Conservation (phyloP, 768 basidiomycete species). For the Podaxis sp. region DNA sequence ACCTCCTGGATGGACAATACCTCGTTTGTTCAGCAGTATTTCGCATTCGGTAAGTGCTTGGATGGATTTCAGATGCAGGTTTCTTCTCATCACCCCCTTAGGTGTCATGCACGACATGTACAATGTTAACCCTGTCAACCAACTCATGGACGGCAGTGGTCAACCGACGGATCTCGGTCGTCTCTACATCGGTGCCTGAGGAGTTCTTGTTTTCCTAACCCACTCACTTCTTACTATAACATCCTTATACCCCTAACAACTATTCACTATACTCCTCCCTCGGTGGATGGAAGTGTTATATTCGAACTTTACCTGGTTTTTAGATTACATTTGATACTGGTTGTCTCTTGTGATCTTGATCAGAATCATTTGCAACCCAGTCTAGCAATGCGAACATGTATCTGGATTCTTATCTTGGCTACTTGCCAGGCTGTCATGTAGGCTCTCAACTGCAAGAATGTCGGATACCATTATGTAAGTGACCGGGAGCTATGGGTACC, state of each 20-base stretch:
- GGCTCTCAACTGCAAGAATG: not conserved
- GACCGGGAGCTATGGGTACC: not conserved
- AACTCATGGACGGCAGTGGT: constrained; percentile 42
- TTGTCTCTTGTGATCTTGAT: constrained; percentile 1
- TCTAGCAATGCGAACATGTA: not conserved
- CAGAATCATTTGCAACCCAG: not conserved
- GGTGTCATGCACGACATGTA: constrained; percentile 53
- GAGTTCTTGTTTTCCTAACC: not conserved
- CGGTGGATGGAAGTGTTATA: constrained; percentile 1
- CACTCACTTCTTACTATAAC: not conserved
- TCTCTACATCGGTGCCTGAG: constrained; percentile 37
- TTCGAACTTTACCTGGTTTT: constrained; percentile 3
- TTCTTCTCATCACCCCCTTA: constrained; percentile 17
- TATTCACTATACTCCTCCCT: not conserved
- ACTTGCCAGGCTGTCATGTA: not conserved
- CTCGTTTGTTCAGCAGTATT: constrained; percentile 35
- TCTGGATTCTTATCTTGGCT: not conserved
- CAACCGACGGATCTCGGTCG: constrained; percentile 49
- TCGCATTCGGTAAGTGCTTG: constrained; percentile 55
- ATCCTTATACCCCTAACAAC: constrained; percentile 3
- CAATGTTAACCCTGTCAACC: constrained; percentile 52
- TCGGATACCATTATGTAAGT: not conserved
- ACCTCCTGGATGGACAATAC: constrained; percentile 43
- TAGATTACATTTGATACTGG: constrained; percentile 6
- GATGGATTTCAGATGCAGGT: not conserved